Base-by-base conservation (phyloP, 768 basidiomycete species). In the Peribolospora baueri region DNA sequence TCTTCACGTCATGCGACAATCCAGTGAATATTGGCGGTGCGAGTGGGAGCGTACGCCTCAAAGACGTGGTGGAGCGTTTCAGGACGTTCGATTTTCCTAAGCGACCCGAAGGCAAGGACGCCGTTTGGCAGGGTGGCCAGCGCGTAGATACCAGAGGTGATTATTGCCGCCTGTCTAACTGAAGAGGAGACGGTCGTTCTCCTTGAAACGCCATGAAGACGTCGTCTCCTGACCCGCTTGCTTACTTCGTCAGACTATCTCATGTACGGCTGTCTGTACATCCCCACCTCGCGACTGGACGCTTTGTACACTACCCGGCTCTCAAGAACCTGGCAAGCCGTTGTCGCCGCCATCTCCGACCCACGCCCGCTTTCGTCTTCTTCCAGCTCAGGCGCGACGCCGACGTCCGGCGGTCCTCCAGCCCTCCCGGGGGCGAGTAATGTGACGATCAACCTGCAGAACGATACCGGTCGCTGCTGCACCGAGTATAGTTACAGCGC, bases 401-500 rank as follows among this genome's bases (percentile, higher is more conserved):
- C 36, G 41, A 47, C 36, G 42, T 36, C 41, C 48, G n/a, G 41
- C 48, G 46, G 58, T 64, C 10, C 64, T 62, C 25, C 55, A 60
- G 3, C 53, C 55, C 13, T 58, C 60, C 8, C 56, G 6, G 46
- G 42, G 40, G 3, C 51, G 36, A 42, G 25, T 63, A 58, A 37
- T 49, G 58, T 56, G 80, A 81, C 0, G 73, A 66, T 95, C 62
- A 84, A 76, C 59, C 67, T 95, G 42, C 87, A 91, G 66, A 88
- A 93, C 63, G 87, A 93, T 64, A 76, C 82, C 7, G 91, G 90
- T 3, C 78, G 82, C 60, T 88, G 82, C 79, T 84, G 84, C 60
- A 80, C 82, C 3, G 91, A 97, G 66, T 95, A 91, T 61, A 83
- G 82, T 3, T 95, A 82, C 73, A 88, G 86, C 60, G 84, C 84